Conservation (phyloP, 495 filamentous ascomycete genomes). For the Darksidea phi region DNA sequence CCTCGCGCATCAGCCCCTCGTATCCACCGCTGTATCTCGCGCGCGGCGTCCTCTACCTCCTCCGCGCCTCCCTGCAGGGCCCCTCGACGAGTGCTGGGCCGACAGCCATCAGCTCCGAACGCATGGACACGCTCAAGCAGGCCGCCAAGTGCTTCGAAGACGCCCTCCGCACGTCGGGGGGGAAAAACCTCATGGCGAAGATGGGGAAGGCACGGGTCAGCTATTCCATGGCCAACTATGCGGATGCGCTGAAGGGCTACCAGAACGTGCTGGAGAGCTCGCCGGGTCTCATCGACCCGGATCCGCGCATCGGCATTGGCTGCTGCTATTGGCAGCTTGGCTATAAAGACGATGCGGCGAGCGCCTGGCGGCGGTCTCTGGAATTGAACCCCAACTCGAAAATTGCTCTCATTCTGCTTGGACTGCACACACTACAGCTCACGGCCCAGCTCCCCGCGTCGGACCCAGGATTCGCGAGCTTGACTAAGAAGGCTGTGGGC, state of each 20-base stretch:
- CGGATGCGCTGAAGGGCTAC: slow-evolving; percentile 78
- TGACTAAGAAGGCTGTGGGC: slow-evolving; percentile 92
- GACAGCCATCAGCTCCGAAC: slow-evolving; percentile 67
- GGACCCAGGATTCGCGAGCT: slow-evolving; percentile 69
- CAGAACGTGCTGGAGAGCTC: slow-evolving; percentile 80
- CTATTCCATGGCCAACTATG: slow-evolving; percentile 78
- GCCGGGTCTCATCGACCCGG: slow-evolving; percentile 87
- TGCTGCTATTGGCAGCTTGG: slow-evolving; percentile 95
- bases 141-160: slow-evolving; percentile 92
- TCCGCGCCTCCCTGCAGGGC: slow-evolving; percentile 80
- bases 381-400: slow-evolving; percentile 88
- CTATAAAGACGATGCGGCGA: slow-evolving; percentile 85
- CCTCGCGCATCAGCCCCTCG: slow-evolving; percentile 85
- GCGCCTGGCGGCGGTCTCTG: slow-evolving; percentile 83
- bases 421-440: slow-evolving; percentile 79
- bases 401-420: slow-evolving; percentile 84
- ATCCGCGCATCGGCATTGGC: slow-evolving; percentile 91
- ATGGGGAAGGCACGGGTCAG: slow-evolving; percentile 81
- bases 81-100: slow-evolving; percentile 65
- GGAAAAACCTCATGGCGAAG: slow-evolving; percentile 84
- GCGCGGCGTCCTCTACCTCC: slow-evolving; percentile 83
- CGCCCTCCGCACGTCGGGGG: slow-evolving; percentile 75
- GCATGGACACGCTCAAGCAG: slow-evolving; percentile 73
- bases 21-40: slow-evolving; percentile 86
- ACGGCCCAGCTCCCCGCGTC: slow-evolving; percentile 76